These are phyloP conservation scores for Arthroderma sp. DNA, from an alignment of 2,329 filamentous ascomycete species.

Conservation along the genomic window DNA sequence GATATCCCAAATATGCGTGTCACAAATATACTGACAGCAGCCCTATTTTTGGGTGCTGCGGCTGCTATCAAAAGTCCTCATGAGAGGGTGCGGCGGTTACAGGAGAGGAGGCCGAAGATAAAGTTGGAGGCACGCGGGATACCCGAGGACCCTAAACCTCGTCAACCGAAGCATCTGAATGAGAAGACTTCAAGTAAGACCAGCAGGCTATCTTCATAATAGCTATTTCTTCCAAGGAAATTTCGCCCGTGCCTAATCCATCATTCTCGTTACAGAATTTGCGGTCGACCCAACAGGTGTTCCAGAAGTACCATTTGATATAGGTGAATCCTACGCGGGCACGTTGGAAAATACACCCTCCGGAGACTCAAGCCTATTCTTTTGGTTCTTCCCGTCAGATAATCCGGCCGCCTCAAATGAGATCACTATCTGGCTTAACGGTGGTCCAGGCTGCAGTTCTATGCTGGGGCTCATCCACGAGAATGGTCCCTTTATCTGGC, in stretches of 20 bases:
- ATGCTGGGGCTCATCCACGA: constrained; percentile 59
- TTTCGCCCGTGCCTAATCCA: background rate
- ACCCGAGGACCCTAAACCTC: background rate
- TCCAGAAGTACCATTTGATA: constrained; percentile 56
- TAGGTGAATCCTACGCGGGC: constrained; percentile 39
- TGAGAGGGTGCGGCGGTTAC: background rate
- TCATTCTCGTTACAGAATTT: constrained; percentile 37
- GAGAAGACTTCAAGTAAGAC: background rate
- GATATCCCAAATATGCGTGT: background rate
- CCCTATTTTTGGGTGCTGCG: background rate
- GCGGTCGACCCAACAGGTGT: constrained; percentile 50
- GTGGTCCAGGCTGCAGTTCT: constrained; percentile 43
- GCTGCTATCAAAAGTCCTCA: background rate
- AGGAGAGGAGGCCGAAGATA: background rate
- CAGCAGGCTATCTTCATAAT: background rate
- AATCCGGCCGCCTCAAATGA: constrained; percentile 32
- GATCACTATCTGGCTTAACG: constrained; percentile 36
- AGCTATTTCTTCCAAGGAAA: background rate
- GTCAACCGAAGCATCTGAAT: background rate
- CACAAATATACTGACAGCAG: background rate
- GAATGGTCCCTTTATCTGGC: constrained; percentile 61
- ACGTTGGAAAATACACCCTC: constrained; percentile 40
- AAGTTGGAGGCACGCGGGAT: background rate
- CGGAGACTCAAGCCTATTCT: constrained; percentile 36
- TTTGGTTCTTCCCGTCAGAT: constrained; percentile 37